A percentile compares a stretch with the other conserved stretches of the same genome.
Conservation (phyloP, 1,284 basidiomycete genomes). For the Ganoderma resinaceum region DNA sequence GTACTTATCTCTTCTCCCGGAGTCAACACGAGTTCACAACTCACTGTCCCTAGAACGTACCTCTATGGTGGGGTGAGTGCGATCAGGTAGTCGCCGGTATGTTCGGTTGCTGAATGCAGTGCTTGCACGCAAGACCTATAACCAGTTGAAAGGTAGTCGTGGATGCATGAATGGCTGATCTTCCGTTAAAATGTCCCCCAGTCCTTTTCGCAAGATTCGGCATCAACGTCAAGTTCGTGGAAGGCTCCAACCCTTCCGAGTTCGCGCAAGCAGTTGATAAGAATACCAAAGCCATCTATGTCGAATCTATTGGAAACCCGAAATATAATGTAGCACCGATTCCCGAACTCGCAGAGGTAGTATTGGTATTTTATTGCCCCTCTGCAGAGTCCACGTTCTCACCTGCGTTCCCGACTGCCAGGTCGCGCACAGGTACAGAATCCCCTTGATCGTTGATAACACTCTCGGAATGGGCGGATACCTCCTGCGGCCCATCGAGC, state of each 20-base stretch:
- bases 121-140: constrained; percentile 71
- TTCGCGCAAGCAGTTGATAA: constrained; percentile 81
- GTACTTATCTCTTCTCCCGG: constrained; percentile 39
- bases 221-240: constrained; percentile 83
- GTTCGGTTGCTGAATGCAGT: background rate
- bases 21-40: background rate
- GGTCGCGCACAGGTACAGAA: constrained; percentile 73
- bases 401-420: constrained; percentile 25
- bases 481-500: constrained; percentile 75
- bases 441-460: constrained; percentile 90
- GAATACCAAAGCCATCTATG: constrained; percentile 79
- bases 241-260: constrained; percentile 63
- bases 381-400: background rate
- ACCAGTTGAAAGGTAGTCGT: constrained; percentile 80
- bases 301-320: constrained; percentile 90
- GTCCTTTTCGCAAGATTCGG: constrained; percentile 82
- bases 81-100: constrained; percentile 16
- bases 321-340: constrained; percentile 78
- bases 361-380: background rate
- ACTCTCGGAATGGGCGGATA: constrained; percentile 92
- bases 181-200: constrained; percentile 31
- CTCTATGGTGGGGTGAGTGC: constrained; percentile 70
- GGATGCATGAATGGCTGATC: background rate
- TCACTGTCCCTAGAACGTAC: constrained; percentile 49
- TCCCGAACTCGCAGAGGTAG: constrained; percentile 75